These are phyloP conservation scores for Pseudozyma thailandica DNA, from an alignment of 1,284 basidiomycete genomes.

Conservation along the genomic window DNA sequence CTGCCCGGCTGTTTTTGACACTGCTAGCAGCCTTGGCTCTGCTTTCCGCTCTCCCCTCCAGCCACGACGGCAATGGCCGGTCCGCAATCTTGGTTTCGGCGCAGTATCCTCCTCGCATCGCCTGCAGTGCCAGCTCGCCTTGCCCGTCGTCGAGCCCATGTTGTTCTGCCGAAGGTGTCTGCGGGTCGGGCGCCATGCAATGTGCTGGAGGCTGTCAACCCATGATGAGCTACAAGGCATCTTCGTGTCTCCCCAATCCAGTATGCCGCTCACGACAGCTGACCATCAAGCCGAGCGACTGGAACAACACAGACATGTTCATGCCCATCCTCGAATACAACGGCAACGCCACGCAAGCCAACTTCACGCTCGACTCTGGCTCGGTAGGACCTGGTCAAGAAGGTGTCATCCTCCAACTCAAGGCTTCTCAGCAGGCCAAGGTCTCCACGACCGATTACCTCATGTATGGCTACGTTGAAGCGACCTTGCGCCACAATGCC, in stretches of 20 bases:
- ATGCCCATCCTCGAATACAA: slow-evolving; percentile 58
- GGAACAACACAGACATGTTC: slow-evolving; percentile 54
- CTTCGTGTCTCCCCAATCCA: slow-evolving; percentile 59
- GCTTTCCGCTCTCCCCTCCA: not conserved
- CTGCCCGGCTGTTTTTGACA: not conserved
- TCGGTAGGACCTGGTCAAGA: slow-evolving; percentile 55
- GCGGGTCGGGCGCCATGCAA: slow-evolving; percentile 58
- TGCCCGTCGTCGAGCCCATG: slow-evolving; percentile 54
- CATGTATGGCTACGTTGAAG: slow-evolving; percentile 58
- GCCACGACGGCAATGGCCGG: not conserved
- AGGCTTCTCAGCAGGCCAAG: slow-evolving; percentile 47
- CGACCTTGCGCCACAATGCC: slow-evolving; percentile 54
- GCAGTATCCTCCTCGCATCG: slow-evolving; percentile 16
- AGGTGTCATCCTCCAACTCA: slow-evolving; percentile 59
- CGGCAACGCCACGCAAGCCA: slow-evolving; percentile 45
- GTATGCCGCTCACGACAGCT: slow-evolving; percentile 52
- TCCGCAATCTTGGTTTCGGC: slow-evolving; percentile 10
- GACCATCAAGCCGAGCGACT: slow-evolving; percentile 41
- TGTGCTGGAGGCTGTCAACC: slow-evolving; percentile 65
- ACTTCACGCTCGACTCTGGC: slow-evolving; percentile 61
- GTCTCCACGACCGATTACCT: slow-evolving; percentile 62
- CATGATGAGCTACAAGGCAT: slow-evolving; percentile 43
- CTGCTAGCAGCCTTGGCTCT: slow-evolving; percentile 6
- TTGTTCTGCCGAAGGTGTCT: slow-evolving; percentile 54
- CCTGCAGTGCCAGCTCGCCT: slow-evolving; percentile 29